A percentile compares a stretch with the other conserved stretches of the same genome.
Conservation (phyloP, 768 basidiomycete species). For the Phanerodontia chrysosporium region DNA sequence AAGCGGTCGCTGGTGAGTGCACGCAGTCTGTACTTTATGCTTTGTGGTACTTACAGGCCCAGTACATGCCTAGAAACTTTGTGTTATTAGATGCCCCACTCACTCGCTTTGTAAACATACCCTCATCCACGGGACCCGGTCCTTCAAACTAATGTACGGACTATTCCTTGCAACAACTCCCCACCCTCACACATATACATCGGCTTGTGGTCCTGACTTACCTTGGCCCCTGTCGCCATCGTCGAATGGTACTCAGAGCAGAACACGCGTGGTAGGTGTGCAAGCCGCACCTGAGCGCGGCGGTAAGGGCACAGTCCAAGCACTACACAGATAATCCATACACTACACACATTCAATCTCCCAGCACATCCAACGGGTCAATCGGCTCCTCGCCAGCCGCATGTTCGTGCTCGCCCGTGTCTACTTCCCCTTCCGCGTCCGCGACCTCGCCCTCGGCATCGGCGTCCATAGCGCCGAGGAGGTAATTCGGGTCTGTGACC, state of each 20-base stretch:
- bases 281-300: too few species aligned
- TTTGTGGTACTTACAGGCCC: not conserved
- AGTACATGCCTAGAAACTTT: not conserved
- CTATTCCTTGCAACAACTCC: too few species aligned
- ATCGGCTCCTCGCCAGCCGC: conserved; percentile 1
- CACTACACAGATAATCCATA: not conserved
- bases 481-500: conserved; percentile 62
- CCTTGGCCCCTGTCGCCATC: too few species aligned
- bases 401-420: not conserved
- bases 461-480: conserved; percentile 43
- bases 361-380: conserved; percentile 14
- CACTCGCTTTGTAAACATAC: not conserved
- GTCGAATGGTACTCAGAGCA: too few species aligned
- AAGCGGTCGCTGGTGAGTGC: not conserved
- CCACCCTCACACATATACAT: too few species aligned
- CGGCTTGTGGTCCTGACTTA: too few species aligned
- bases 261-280: too few species aligned
- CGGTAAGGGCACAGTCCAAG: too few species aligned
- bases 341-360: conserved; percentile 4
- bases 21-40: not conserved
- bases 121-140: too few species aligned
- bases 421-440: conserved; percentile 12
- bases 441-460: conserved; percentile 44
- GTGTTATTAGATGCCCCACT: not conserved
- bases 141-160: too few species aligned